A percentile compares a stretch with the other conserved stretches of the same genome.
Evolutionary conservation across 164 flowering plant genomes (phyloP).

Genomic region (Dillenia turbinata): DNA sequence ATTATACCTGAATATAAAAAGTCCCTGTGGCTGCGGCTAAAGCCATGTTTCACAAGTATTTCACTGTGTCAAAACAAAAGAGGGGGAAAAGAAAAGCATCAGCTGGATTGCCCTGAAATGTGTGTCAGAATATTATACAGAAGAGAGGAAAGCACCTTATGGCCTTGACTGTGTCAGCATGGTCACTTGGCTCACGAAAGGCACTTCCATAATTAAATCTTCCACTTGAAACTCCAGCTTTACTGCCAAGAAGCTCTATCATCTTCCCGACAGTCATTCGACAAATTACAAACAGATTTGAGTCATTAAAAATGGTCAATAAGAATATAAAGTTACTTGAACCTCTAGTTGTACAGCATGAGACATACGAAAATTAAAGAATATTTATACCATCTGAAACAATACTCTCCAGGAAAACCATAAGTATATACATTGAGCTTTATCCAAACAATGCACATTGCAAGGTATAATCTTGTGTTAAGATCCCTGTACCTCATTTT

Average conservation of each 20-base stretch:
- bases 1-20: conserved; percentile 79
- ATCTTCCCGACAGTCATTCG: conserved; percentile 99
- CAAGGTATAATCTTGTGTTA: too few relatives aligned
- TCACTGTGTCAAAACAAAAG: conserved; percentile 43
- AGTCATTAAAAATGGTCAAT: neutral
- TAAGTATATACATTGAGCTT: too few relatives aligned
- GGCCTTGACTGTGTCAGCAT: conserved; percentile 88
- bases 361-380: too few relatives aligned
- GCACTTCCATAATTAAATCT: conserved; percentile 98
- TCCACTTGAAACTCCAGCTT: conserved; percentile 96
- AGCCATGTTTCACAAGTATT: conserved; percentile 84
- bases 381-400: too few relatives aligned
- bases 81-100: neutral
- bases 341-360: too few relatives aligned
- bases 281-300: conserved; percentile 28
- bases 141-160: conserved; percentile 52
- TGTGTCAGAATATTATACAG: neutral
- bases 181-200: conserved; percentile 97
- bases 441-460: too few relatives aligned
- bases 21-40: conserved; percentile 90
- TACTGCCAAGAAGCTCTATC: conserved; percentile 98
- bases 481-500: too few relatives aligned
- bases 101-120: neutral
- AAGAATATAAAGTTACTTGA: too few relatives aligned
- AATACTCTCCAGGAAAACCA: too few relatives aligned